Percentiles rank a stretch among this genome's conserved stretches.
Evolutionary conservation across 1,139 yeast species (phyloP).

Genomic region (Geotrichum cucujoidarum): DNA sequence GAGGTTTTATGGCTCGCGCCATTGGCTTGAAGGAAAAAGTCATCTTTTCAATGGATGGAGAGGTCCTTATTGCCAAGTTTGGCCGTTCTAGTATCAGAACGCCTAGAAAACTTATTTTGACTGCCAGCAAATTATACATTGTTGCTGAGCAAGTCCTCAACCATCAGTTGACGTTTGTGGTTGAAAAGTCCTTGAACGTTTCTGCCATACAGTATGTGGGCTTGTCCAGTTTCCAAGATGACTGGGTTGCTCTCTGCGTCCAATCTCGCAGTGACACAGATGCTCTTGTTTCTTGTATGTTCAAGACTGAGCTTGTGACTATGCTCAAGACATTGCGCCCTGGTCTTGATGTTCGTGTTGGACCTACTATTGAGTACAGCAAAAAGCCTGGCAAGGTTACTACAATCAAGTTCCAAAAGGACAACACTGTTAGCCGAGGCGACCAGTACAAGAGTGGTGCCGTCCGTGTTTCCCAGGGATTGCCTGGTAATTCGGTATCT

Average conservation of each 20-base stretch:
- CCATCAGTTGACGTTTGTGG: constrained; percentile 60
- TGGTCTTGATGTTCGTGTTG: constrained; percentile 59
- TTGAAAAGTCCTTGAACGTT: constrained; percentile 62
- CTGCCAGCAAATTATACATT: constrained; percentile 57
- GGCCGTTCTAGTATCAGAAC: constrained; percentile 86
- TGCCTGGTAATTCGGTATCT: constrained; percentile 64
- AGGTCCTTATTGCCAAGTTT: constrained; percentile 73
- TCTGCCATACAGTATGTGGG: constrained; percentile 59
- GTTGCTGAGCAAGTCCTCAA: constrained; percentile 70
- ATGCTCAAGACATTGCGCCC: constrained; percentile 63
- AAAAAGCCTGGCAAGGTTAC: constrained; percentile 83
- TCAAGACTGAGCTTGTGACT: constrained; percentile 86
- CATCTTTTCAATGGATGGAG: constrained; percentile 78
- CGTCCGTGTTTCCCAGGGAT: constrained; percentile 75
- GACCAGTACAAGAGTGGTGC: constrained; percentile 87
- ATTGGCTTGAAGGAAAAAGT: constrained; percentile 67
- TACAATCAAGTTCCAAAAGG: constrained; percentile 60
- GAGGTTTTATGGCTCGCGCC: constrained; percentile 56
- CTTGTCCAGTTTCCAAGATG: constrained; percentile 76
- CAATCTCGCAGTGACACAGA: constrained; percentile 56
- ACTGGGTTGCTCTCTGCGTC: constrained; percentile 81
- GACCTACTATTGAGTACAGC: constrained; percentile 70
- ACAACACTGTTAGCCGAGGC: constrained; percentile 48
- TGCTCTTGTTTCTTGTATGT: constrained; percentile 68
- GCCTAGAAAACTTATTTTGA: constrained; percentile 67